Evolutionary conservation across 2,329 filamentous ascomycete genomes (phyloP), one percentile per base, ranked within the genome.

Genomic region (Cordyceps militaris): DNA sequence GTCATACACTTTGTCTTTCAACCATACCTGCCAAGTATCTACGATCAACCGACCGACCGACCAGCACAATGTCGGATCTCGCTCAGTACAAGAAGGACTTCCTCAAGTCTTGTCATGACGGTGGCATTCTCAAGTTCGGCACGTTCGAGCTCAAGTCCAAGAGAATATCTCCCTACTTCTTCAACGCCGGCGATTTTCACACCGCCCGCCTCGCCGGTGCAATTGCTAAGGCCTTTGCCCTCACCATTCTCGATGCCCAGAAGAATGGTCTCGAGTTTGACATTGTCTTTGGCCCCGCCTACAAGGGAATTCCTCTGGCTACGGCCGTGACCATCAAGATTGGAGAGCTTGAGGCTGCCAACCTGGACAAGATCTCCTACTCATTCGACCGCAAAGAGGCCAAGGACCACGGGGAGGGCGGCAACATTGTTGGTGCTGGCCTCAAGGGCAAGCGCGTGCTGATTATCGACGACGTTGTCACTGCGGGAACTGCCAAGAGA

Each of bases 401-500:
- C 67, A 97, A 97, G 79, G 89, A 91, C 68, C 93, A 97, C 71
- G 93, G 94, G 46, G 94, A 99, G 74, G 93, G 93, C 34, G 93
- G 94, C 46, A 88, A 84, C 70, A 96, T 97, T 66, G 92, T 97
- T 14, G 94, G 94, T 11, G 89, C 91, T 30, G 81, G 87, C 7
- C 77, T 97, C 54, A 88, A 88, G 74, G 92, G 89, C 56, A 92
- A 94, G 81, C 84, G 82, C 60, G 85, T 97, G 16, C 79, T 99
- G 34, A 89, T 99, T 65, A 87, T 99, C 42, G 94, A 99, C 77
- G 94, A 97, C 74, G 93, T 99, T 58, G 93, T 97, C 67, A 97
- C 92, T 1, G 93, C 91, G 0, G 94, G 94, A 28, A 97, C 92
- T 1, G 94, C 94, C 42, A 92, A 97, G 76, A 82, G 91, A 59